These are phyloP conservation scores for Austropuccinia psidii DNA, from an alignment of 1,284 basidiomycete species.

Conservation along the genomic window DNA sequence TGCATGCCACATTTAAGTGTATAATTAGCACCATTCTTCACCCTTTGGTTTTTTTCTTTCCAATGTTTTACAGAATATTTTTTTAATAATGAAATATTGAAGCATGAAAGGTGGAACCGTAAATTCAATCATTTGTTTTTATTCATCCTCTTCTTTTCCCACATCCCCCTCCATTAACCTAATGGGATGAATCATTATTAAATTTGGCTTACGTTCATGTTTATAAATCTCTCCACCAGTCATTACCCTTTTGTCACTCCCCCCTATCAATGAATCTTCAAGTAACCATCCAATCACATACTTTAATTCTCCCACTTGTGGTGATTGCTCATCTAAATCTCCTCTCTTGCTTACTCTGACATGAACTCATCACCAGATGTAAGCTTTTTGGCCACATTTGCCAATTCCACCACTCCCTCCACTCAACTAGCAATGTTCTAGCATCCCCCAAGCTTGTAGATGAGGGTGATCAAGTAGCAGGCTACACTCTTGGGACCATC, in stretches of 20 bases:
- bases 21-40: no score
- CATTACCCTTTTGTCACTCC: neutral
- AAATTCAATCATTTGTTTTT: neutral
- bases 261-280: no score
- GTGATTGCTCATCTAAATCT: slow-evolving; percentile 21
- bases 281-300: neutral
- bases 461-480: slow-evolving; percentile 42
- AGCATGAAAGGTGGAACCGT: neutral
- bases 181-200: neutral
- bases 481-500: slow-evolving; percentile 67
- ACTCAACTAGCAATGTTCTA: neutral
- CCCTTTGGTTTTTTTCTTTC: no score
- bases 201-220: neutral
- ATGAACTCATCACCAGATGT: slow-evolving; percentile 29
- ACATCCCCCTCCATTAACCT: neutral
- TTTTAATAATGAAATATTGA: neutral
- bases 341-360: slow-evolving; percentile 28
- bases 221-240: neutral
- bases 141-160: neutral
- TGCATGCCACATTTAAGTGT: no score
- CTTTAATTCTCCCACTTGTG: neutral
- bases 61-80: slow-evolving; percentile 4
- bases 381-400: slow-evolving; percentile 28
- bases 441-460: neutral
- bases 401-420: slow-evolving; percentile 20